These are phyloP conservation scores for Hypericum perforatum DNA, from an alignment of 345 rosid species.

Conservation along the genomic window DNA sequence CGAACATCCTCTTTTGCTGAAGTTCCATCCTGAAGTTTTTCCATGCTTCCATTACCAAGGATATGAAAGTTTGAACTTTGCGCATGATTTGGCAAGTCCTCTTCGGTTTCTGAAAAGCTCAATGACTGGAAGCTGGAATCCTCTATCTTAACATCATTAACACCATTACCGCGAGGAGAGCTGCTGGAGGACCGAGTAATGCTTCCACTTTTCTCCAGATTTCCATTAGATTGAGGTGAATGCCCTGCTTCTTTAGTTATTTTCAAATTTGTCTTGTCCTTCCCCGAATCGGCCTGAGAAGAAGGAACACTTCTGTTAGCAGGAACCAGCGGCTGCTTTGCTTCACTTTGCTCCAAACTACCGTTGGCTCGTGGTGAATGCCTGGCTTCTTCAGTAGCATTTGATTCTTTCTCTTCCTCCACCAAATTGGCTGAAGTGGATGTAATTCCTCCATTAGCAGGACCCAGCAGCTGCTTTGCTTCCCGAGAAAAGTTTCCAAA, in stretches of 20 bases:
- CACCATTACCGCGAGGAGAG: conserved; percentile 34
- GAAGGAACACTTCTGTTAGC: conserved; percentile 21
- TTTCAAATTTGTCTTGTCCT: conserved; percentile 22
- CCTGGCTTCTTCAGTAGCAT: conserved; percentile 13
- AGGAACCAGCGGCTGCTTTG: conserved; percentile 10
- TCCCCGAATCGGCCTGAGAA: conserved; percentile 23
- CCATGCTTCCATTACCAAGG: conserved; percentile 31
- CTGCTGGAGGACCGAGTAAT: conserved; percentile 13
- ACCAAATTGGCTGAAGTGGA: conserved; percentile 24
- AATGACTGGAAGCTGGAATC: conserved; percentile 22
- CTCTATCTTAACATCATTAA: conserved; percentile 26
- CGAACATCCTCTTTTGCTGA: conserved; percentile 19
- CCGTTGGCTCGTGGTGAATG: conserved; percentile 16
- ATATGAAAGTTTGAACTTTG: conserved; percentile 38
- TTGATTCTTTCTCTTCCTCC: conserved; percentile 22
- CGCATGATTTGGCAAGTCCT: conserved; percentile 21
- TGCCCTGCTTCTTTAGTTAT: conserved; percentile 15
- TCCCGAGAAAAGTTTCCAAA: conserved; percentile 28
- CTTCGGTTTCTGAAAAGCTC: conserved; percentile 32
- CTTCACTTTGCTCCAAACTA: conserved; percentile 37
- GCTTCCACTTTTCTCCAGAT: conserved; percentile 38
- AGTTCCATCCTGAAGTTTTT: conserved; percentile 14
- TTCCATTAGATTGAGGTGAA: conserved; percentile 14
- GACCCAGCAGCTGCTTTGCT: conserved; percentile 17
- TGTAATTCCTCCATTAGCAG: conserved; percentile 23